Conservation (phyloP, 2,329 filamentous ascomycete genomes). For the Nemania bipapillata region DNA sequence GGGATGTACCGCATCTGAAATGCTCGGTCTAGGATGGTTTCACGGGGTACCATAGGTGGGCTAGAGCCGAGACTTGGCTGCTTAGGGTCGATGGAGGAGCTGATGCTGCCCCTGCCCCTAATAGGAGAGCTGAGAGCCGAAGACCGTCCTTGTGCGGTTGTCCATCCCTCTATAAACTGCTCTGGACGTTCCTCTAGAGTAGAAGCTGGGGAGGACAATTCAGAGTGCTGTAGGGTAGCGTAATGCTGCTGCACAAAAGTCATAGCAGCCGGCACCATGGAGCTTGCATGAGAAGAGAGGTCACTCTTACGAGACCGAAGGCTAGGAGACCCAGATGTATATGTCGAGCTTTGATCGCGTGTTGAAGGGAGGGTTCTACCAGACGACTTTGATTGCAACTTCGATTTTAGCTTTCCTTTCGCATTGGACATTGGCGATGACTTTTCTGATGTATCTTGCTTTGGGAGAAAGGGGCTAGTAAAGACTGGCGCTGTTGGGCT, state of each 20-base stretch:
- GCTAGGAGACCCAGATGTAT: conserved; percentile 69
- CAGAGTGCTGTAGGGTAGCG: conserved; percentile 62
- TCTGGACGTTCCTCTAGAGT: conserved; percentile 64
- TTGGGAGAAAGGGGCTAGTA: conserved; percentile 62
- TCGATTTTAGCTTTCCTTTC: conserved; percentile 53
- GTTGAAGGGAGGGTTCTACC: conserved; percentile 60
- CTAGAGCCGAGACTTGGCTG: conserved; percentile 56
- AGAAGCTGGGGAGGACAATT: conserved; percentile 67
- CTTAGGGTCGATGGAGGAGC: conserved; percentile 58
- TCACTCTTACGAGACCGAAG: conserved; percentile 71
- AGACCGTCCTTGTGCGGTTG: conserved; percentile 67
- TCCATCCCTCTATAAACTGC: conserved; percentile 71
- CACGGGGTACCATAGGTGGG: conserved; percentile 65
- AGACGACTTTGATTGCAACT: conserved; percentile 62
- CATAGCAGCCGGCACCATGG: conserved; percentile 57
- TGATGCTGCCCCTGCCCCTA: conserved; percentile 65
- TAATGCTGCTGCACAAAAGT: conserved; percentile 61
- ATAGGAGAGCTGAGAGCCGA: conserved; percentile 68
- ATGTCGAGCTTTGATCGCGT: conserved; percentile 62
- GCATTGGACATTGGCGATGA: conserved; percentile 59
- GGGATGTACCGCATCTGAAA: conserved; percentile 73
- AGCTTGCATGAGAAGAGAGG: conserved; percentile 67
- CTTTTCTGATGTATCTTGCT: conserved; percentile 57
- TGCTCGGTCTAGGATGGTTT: conserved; percentile 74
- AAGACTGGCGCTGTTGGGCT: conserved; percentile 66